These are phyloP conservation scores for Drechslerella coelobrocha DNA, from an alignment of 2,329 filamentous ascomycete genomes.

Conservation along the genomic window DNA sequence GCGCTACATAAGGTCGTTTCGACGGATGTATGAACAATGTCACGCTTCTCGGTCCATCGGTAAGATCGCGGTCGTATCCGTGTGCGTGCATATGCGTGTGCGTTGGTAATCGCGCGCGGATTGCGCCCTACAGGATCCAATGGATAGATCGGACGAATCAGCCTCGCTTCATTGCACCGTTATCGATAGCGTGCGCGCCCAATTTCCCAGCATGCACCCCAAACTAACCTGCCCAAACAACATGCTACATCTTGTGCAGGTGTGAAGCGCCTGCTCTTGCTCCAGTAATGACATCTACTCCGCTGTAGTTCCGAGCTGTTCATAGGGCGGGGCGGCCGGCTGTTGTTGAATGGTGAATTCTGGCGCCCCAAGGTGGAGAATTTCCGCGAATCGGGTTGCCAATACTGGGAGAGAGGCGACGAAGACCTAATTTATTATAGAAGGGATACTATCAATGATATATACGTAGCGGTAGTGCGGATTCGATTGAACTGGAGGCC, in stretches of 20 bases:
- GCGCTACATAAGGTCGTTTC: slow-evolving; percentile 38
- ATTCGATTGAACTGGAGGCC: no score
- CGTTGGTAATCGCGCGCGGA: slow-evolving; percentile 1
- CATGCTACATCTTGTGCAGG: slow-evolving; percentile 38
- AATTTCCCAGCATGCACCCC: background rate
- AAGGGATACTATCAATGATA: no score
- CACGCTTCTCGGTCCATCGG: slow-evolving; percentile 24
- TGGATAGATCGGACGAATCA: background rate
- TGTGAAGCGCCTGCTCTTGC: slow-evolving; percentile 30
- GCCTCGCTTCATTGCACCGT: background rate
- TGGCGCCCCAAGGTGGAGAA: slow-evolving; percentile 13
- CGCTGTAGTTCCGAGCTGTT: background rate
- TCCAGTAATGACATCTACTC: slow-evolving; percentile 36
- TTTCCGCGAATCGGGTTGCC: slow-evolving; percentile 43
- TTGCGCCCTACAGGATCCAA: background rate
- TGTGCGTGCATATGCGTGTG: slow-evolving; percentile 9
- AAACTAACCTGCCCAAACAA: slow-evolving; percentile 25
- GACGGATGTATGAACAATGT: slow-evolving; percentile 39
- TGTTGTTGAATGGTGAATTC: background rate
- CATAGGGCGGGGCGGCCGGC: background rate
- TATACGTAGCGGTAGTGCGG: no score
- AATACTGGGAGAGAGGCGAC: background rate
- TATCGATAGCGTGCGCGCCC: background rate
- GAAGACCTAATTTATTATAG: no score
- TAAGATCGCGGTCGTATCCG: slow-evolving; percentile 10